Evolutionary conservation across 257 asterid genomes (phyloP).

Genomic region (Plantago ovata): DNA sequence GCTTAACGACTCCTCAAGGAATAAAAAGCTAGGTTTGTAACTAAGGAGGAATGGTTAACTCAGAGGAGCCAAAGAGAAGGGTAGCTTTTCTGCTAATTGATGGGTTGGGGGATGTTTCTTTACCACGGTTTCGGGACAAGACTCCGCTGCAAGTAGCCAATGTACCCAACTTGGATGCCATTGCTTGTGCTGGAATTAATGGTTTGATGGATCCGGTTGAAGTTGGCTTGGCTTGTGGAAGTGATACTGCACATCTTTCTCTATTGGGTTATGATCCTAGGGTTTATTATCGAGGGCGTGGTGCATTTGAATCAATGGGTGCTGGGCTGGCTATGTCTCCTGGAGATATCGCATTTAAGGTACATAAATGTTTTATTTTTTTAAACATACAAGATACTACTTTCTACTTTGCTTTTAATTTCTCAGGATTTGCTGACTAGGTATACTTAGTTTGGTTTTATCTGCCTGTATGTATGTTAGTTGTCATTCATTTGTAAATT

Average conservation of each 20-base stretch:
- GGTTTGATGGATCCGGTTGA: conserved; percentile 99
- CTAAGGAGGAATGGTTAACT: conserved; percentile 42
- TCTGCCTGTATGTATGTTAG: conserved; percentile 1
- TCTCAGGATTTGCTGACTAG: not conserved
- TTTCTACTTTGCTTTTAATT: conserved; percentile 5
- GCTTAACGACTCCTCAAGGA: not conserved
- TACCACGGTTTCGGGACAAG: conserved; percentile 68
- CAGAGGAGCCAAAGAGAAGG: conserved; percentile 68
- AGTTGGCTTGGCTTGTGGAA: conserved; percentile 91
- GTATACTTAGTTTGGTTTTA: not conserved
- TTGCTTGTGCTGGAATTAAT: conserved; percentile 85
- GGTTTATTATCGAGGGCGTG: conserved; percentile 90
- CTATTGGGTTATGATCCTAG: conserved; percentile 89
- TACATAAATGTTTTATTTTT: conserved; percentile 22
- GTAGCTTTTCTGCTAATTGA: conserved; percentile 87
- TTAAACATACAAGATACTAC: not conserved
- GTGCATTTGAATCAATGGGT: conserved; percentile 99
- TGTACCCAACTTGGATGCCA: conserved; percentile 67
- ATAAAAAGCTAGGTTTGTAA: not conserved
- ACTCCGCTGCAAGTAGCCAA: conserved; percentile 82
- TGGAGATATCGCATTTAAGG: conserved; percentile 95
- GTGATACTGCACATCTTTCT: conserved; percentile 97
- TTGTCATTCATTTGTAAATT: not conserved
- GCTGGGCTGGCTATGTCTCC: conserved; percentile 96
- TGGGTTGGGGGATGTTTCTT: conserved; percentile 89